Conservation (phyloP, 1,139 yeast species). For the Suhomyces kunorum region DNA sequence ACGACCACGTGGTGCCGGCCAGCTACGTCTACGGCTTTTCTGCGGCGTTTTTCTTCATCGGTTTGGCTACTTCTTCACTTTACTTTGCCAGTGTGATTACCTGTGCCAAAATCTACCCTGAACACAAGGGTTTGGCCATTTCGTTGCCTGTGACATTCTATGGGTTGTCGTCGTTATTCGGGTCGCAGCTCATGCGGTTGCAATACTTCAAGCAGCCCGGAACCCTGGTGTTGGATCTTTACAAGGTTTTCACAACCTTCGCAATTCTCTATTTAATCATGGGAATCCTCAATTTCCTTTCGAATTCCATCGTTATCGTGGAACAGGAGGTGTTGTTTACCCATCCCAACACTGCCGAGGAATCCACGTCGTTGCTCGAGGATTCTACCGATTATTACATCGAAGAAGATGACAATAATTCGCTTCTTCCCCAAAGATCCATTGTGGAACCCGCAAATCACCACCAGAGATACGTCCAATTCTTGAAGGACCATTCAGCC, state of each 20-base stretch:
- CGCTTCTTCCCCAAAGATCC: conserved; percentile 27
- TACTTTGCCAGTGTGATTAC: conserved; percentile 78
- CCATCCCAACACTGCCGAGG: conserved; percentile 19
- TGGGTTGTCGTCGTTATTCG: conserved; percentile 74
- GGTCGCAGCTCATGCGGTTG: conserved; percentile 55
- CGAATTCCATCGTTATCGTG: conserved; percentile 64
- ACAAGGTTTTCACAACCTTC: conserved; percentile 58
- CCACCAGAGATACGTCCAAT: conserved; percentile 46
- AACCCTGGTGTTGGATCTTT: conserved; percentile 43
- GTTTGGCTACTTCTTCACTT: conserved; percentile 78
- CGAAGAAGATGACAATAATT: conserved; percentile 12
- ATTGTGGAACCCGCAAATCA: conserved; percentile 50
- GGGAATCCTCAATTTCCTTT: conserved; percentile 60
- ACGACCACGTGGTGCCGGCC: conserved; percentile 6
- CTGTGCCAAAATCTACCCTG: conserved; percentile 81
- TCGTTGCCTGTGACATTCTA: conserved; percentile 86
- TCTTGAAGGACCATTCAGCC: conserved; percentile 64
- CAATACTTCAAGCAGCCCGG: conserved; percentile 34
- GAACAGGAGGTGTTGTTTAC: conserved; percentile 52
- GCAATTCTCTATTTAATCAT: conserved; percentile 56
- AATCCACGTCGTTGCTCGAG: conserved; percentile 27
- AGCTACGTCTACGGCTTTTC: conserved; percentile 28
- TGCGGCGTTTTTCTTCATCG: conserved; percentile 54
- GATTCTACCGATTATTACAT: conserved; percentile 16
- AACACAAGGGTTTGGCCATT: conserved; percentile 74